Evolutionary conservation across 768 basidiomycete species (phyloP).

Genomic region (Clitopilus hobsonii): DNA sequence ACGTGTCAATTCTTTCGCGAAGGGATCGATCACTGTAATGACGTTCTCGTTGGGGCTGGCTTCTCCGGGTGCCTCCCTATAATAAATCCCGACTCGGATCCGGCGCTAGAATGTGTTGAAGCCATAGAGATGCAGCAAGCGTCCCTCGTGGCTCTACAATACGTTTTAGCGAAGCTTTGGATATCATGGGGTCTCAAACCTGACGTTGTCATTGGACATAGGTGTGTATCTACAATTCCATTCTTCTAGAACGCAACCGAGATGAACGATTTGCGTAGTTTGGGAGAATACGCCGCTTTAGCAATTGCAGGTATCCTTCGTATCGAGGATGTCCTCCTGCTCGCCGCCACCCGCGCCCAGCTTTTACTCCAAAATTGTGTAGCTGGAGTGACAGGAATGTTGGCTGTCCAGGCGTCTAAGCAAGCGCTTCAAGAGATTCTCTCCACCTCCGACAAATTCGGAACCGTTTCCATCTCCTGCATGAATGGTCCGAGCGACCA

Average conservation of each 20-base stretch:
- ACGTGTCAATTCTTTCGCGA: conserved; percentile 41
- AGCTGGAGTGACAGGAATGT: conserved; percentile 49
- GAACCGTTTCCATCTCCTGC: conserved; percentile 49
- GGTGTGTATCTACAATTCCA: conserved; percentile 43
- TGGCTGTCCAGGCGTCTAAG: conserved; percentile 42
- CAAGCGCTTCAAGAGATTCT: conserved; percentile 30
- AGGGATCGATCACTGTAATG: conserved; percentile 56
- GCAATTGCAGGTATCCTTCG: conserved; percentile 56
- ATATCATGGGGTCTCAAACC: conserved; percentile 64
- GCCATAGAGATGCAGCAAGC: conserved; percentile 45
- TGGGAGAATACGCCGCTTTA: conserved; percentile 74
- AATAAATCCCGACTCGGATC: conserved; percentile 24
- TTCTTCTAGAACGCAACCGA: background rate
- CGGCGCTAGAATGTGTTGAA: conserved; percentile 20
- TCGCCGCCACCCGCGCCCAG: conserved; percentile 56
- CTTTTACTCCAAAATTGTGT: conserved; percentile 49
- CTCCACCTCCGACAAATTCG: conserved; percentile 24
- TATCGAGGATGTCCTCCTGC: conserved; percentile 48
- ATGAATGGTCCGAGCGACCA: conserved; percentile 55
- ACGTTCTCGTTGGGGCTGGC: conserved; percentile 40
- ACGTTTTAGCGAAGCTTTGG: conserved; percentile 61
- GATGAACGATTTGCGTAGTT: conserved; percentile 30
- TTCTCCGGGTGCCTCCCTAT: conserved; percentile 47
- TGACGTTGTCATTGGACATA: conserved; percentile 64
- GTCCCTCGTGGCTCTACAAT: conserved; percentile 59